Conservation (phyloP, 345 rosid species). For the Gossypioides kirkii region DNA sequence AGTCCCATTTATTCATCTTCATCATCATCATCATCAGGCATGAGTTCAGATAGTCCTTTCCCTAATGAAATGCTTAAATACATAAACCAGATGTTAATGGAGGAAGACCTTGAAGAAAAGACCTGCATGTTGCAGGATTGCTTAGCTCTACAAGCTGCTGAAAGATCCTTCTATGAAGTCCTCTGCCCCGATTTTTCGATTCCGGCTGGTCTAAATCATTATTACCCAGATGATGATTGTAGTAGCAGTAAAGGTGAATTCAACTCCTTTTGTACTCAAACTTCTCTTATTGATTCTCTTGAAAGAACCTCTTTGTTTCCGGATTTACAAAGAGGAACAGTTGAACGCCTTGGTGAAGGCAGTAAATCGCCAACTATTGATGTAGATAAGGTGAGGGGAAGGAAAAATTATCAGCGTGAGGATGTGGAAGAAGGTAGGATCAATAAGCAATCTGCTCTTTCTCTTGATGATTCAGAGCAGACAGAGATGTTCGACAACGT, state of each 20-base stretch:
- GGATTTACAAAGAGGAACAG: conserved; percentile 10
- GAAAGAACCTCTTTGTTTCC: conserved; percentile 23
- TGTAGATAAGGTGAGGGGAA: conserved; percentile 16
- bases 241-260: background rate
- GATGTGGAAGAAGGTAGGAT: conserved; percentile 42
- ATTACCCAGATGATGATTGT: too few relatives aligned
- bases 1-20: background rate
- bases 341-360: background rate
- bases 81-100: conserved; percentile 78
- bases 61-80: conserved; percentile 37
- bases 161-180: conserved; percentile 64
- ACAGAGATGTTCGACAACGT: conserved; percentile 40
- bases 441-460: conserved; percentile 43
- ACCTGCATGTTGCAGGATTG: conserved; percentile 68
- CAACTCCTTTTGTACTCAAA: background rate
- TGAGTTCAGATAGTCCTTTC: background rate
- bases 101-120: conserved; percentile 65
- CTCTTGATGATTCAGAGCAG: conserved; percentile 33
- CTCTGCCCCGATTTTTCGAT: conserved; percentile 28
- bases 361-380: background rate
- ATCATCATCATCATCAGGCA: background rate
- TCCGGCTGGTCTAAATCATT: too few relatives aligned
- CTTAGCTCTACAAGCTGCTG: conserved; percentile 80
- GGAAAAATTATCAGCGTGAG: conserved; percentile 28
- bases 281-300: conserved; percentile 9